Evolutionary conservation across 208 protist species (phyloP).

Genomic region (Leishmania braziliensis): DNA sequence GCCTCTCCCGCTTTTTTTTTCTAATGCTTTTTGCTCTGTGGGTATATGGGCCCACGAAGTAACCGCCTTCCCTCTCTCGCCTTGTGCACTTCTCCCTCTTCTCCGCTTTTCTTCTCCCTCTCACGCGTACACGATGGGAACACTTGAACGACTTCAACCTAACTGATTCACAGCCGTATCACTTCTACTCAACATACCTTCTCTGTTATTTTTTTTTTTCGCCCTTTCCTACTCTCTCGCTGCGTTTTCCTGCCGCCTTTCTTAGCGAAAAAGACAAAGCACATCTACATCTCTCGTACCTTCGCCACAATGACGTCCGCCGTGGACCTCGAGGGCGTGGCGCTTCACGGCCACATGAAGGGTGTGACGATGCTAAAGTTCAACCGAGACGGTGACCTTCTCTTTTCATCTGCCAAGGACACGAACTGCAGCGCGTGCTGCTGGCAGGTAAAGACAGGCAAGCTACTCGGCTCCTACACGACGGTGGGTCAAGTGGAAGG

Average conservation of each 20-base stretch:
- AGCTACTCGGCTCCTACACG: conserved; percentile 96
- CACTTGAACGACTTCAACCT: not conserved
- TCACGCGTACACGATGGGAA: not conserved
- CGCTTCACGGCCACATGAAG: conserved; percentile 92
- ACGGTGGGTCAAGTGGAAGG: conserved; percentile 67
- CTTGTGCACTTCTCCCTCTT: conserved; percentile 13
- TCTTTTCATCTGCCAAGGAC: conserved; percentile 97
- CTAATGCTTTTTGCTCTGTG: not conserved
- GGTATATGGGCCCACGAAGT: not conserved
- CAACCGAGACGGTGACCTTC: conserved; percentile 97
- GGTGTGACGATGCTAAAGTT: conserved; percentile 95
- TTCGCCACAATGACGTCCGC: conserved; percentile 28
- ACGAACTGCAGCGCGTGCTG: conserved; percentile 76
- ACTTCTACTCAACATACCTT: not conserved
- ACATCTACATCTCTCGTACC: not conserved
- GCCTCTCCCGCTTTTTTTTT: not conserved
- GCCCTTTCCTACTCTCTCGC: not conserved
- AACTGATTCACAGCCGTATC: conserved; percentile 1
- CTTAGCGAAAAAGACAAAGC: conserved; percentile 5
- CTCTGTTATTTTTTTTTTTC: conserved; percentile 22
- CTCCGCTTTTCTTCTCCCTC: not conserved
- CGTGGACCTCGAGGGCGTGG: conserved; percentile 54
- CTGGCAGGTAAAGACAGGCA: conserved; percentile 95
- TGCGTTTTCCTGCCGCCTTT: not conserved
- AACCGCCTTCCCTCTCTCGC: conserved; percentile 1